Conservation (phyloP, 1,284 basidiomycete genomes). For the Cryptococcus sp. region DNA sequence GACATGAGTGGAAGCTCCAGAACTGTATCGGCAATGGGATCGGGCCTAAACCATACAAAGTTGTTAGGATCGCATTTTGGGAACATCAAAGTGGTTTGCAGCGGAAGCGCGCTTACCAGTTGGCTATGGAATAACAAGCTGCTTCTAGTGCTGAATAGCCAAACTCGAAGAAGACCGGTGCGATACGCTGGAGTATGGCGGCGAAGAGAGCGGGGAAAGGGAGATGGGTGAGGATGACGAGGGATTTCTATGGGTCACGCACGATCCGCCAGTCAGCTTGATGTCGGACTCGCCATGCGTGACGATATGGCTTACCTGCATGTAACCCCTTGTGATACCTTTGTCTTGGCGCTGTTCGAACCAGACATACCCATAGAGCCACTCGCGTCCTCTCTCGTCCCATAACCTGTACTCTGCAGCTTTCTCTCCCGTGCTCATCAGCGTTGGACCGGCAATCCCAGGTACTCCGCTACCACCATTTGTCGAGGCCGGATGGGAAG, state of each 20-base stretch:
- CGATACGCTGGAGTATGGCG: conserved; percentile 67
- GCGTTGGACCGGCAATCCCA: conserved; percentile 1
- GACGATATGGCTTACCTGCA: conserved; percentile 63
- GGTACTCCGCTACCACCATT: not conserved
- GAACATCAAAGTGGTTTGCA: not conserved
- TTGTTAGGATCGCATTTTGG: not conserved
- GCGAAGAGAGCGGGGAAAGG: conserved; percentile 83
- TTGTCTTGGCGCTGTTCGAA: conserved; percentile 74
- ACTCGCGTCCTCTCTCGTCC: conserved; percentile 50
- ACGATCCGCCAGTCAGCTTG: not conserved
- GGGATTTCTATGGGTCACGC: conserved; percentile 63
- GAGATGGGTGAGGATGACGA: conserved; percentile 80
- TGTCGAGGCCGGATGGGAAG: not conserved
- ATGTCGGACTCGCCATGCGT: not conserved
- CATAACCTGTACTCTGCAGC: conserved; percentile 49
- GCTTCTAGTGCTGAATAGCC: conserved; percentile 79
- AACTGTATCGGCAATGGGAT: conserved; percentile 63
- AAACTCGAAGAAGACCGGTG: conserved; percentile 72
- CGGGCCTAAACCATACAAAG: conserved; percentile 59
- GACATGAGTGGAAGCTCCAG: conserved; percentile 80
- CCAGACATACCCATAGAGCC: conserved; percentile 78
- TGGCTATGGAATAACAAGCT: conserved; percentile 80
- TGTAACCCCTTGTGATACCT: conserved; percentile 75
- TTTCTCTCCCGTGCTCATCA: conserved; percentile 33
- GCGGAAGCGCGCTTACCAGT: conserved; percentile 64